Base-by-base conservation (phyloP, 169 alveolate species). In the Plasmodium vivax region DNA sequence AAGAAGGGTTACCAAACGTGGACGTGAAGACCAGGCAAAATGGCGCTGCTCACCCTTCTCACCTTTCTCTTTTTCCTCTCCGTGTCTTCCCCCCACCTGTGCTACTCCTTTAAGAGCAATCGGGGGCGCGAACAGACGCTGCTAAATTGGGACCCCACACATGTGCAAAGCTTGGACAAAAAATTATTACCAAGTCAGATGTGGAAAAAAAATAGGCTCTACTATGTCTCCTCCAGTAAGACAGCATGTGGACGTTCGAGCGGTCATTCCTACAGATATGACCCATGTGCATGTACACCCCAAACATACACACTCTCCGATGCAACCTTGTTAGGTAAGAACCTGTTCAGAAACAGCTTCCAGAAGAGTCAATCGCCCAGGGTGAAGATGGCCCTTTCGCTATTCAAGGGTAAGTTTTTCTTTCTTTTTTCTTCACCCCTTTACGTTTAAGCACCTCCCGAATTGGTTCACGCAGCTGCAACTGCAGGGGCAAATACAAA, bases 211-310 rank as follows among this genome's bases (percentile, higher is more conserved):
- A 84, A 84, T 84, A 84, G 73, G 38, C 41, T 84, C 27, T 72
- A 30, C 56, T 84, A 71, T 71, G 79, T 84, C 12, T 72, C 75
- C 38, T 71, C 93, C 27, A 72, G 93, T 84, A 84, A 84, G 83
- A 41, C 73, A 41, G 54, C 41, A 10, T 8, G 43, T 83, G 32
- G 10, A 68, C 36, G 19, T 68, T 27, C 14, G 43, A 68, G 38
- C 14, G 38, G 43, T 27, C n/a, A 6, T n/a, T 30, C 23, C 19
- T 23, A 56, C 7, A 6, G 19, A 45, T 32, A 7, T 58, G 30
- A 19, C 38, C 30, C 34, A 56, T 58, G 23, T 84, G 36, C 30
- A 38, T 68, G 75, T 68, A 23, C 14, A 62, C 45, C 43, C 32
- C 51, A 62, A 82, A 30, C 30, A n/a, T 8, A 51, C 62, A 51